Percentiles rank a stretch among this genome's conserved stretches.
phyloP scores from a whole-genome alignment of 257 asterid genomes.

The Rubia yunnanensis region DNA sequence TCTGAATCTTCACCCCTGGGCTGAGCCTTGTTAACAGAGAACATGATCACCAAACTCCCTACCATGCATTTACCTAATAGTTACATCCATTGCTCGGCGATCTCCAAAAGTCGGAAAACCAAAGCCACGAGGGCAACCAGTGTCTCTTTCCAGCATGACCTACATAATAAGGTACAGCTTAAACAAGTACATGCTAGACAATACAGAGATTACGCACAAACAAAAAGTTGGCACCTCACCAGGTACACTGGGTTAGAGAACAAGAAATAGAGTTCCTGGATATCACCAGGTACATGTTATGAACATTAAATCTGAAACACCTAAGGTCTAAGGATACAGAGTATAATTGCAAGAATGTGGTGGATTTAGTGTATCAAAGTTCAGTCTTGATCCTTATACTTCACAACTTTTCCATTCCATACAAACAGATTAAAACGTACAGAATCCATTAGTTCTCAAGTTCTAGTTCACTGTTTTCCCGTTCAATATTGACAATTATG shows the following conservation, averaged over 20 bases:
- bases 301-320: background rate
- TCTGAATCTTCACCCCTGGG: conserved; percentile 72
- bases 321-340: background rate
- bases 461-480: background rate
- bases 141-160: conserved; percentile 93
- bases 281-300: background rate
- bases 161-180: conserved; percentile 13
- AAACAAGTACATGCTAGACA: conserved; percentile 2
- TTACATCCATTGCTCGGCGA: conserved; percentile 86
- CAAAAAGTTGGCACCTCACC: background rate
- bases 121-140: conserved; percentile 99
- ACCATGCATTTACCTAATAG: conserved; percentile 92
- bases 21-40: conserved; percentile 94
- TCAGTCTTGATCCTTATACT: background rate
- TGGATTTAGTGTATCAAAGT: background rate
- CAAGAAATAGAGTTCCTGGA: background rate
- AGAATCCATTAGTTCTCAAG: background rate
- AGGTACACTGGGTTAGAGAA: background rate
- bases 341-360: background rate
- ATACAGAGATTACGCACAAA: background rate
- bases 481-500: background rate
- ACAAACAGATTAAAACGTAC: background rate
- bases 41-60: conserved; percentile 79
- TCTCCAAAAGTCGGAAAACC: conserved; percentile 94
- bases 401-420: background rate